Evolutionary conservation across 2,329 filamentous ascomycete genomes (phyloP), one percentile per base, ranked within the genome.

Genomic region (Aquanectria penicillioides): DNA sequence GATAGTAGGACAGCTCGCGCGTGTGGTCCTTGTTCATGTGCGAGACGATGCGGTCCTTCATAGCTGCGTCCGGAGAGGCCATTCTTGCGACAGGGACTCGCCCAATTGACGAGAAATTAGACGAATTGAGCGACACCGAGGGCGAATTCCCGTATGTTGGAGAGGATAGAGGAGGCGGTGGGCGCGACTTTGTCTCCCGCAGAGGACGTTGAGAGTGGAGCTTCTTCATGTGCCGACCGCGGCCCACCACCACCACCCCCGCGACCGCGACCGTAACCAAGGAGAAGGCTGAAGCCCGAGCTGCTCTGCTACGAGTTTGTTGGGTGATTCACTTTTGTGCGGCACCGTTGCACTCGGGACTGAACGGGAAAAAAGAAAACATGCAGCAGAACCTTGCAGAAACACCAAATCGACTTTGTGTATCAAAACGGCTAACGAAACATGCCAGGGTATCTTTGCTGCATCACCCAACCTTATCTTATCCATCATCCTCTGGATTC

Each of bases 11-110:
- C 46, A 97, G 86, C 57, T 92, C 92, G 67, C 86, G 83, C 48
- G 83, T 80, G 78, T 97, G 94, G 75, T 94, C 90, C 37, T 81
- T 80, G 78, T 97, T 97, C 92, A 97, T 95, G 80, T 97, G 94
- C 28, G 81, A 81, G 71, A 94, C 85, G 74, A 80, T 79, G 66
- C 77, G 75, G 33, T 67, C 64, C 41, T 72, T 75, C 57, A 71
- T 66, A 29, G 67, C 69, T 43, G 68, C 68, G 18, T 75, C 72
- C n/a, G 66, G 46, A 15, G 66, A 64, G 12, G 64, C 54, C 71
- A 72, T 73, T 47, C 33, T n/a, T n/a, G n/a, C n/a, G n/a, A n/a
- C n/a, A n/a, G n/a, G n/a, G n/a, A n/a, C n/a, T n/a, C n/a, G n/a
- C n/a, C n/a, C n/a, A n/a, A n/a, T n/a, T n/a, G n/a, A n/a, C n/a